Evolutionary conservation across 108 stramenopile genomes (phyloP).

Genomic region (Licmophora abbreviata): DNA sequence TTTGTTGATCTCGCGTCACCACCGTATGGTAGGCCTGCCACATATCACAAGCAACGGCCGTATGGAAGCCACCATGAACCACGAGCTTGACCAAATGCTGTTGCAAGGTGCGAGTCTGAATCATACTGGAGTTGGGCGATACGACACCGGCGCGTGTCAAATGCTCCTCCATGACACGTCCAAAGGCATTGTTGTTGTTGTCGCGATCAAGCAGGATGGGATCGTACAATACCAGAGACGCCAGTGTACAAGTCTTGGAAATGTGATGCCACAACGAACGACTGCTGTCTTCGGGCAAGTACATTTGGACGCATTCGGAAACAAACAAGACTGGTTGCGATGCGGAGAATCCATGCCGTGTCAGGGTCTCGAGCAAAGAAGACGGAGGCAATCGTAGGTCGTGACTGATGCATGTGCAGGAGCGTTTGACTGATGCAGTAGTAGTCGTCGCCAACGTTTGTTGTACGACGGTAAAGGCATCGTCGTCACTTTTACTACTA

Average conservation of each 20-base stretch:
- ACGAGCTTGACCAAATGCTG: constrained; percentile 42
- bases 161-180: constrained; percentile 69
- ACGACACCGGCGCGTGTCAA: constrained; percentile 47
- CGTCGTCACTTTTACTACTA: constrained; percentile 3
- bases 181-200: constrained; percentile 48
- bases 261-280: constrained; percentile 20
- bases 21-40: constrained; percentile 68
- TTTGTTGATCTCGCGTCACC: constrained; percentile 41
- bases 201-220: constrained; percentile 33
- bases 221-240: constrained; percentile 52
- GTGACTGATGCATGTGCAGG: constrained; percentile 41
- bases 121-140: constrained; percentile 33
- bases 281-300: constrained; percentile 44
- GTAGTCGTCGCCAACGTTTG: constrained; percentile 7
- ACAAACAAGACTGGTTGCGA: constrained; percentile 57
- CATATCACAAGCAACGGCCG: constrained; percentile 70
- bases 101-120: constrained; percentile 40
- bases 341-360: constrained; percentile 20
- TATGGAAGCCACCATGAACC: constrained; percentile 34
- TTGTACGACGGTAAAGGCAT: too few species aligned
- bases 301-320: constrained; percentile 79
- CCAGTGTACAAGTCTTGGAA: constrained; percentile 4
- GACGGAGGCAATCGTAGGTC: constrained; percentile 47
- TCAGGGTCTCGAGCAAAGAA: constrained; percentile 36
- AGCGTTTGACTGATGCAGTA: constrained; percentile 5